Conservation (phyloP, 768 basidiomycete species). For the Boletus patriciae region DNA sequence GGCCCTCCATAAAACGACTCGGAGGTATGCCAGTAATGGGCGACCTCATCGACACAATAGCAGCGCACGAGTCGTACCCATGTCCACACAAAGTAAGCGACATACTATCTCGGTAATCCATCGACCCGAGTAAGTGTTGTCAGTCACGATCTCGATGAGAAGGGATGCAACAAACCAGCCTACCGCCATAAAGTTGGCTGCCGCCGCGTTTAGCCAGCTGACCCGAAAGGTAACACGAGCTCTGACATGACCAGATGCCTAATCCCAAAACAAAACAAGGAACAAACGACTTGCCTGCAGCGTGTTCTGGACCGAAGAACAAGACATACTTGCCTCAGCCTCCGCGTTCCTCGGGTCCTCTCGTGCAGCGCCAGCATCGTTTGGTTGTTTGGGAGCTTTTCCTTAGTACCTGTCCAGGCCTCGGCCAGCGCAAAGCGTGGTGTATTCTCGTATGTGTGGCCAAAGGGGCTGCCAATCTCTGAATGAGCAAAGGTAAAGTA, state of each 20-base stretch:
- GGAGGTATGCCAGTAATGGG: not conserved
- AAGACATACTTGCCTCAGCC: not conserved
- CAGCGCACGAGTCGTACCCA: not conserved
- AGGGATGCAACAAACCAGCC: constrained; percentile 6
- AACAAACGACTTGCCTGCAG: not conserved
- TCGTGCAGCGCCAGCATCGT: not conserved
- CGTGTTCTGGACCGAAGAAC: not conserved
- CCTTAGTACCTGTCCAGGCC: too few relatives aligned
- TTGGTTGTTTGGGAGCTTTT: not conserved
- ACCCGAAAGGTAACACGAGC: not conserved
- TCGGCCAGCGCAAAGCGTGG: not conserved
- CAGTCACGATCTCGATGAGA: not conserved
- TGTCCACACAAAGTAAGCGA: not conserved
- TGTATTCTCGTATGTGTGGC: too few relatives aligned
- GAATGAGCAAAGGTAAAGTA: too few relatives aligned
- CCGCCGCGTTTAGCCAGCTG: constrained; percentile 13
- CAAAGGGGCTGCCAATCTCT: too few relatives aligned
- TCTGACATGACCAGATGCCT: not conserved
- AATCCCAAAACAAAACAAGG: not conserved
- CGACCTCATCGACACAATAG: not conserved
- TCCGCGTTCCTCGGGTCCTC: not conserved
- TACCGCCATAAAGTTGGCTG: constrained; percentile 11
- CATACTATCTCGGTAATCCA: not conserved
- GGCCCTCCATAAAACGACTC: not conserved
- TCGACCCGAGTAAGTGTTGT: not conserved